Conservation (phyloP, 2,329 filamentous ascomycete species). For the Exophiala sp. region DNA sequence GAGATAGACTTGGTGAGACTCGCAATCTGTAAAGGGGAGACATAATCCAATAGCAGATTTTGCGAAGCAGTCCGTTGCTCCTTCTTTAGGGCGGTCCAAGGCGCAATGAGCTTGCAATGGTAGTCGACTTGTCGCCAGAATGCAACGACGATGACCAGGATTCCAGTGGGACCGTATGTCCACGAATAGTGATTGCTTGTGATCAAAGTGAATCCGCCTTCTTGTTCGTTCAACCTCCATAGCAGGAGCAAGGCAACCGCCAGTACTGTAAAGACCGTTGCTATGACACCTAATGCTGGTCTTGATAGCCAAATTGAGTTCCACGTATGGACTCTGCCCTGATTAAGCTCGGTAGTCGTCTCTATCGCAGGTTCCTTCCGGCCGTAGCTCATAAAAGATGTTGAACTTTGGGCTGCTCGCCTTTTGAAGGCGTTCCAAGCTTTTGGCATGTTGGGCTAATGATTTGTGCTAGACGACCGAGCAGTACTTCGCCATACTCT, state of each 20-base stretch:
- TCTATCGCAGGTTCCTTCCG: background rate
- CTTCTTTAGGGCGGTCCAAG: constrained; percentile 31
- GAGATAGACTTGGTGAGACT: constrained; percentile 28
- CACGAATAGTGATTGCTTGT: constrained; percentile 23
- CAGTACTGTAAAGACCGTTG: background rate
- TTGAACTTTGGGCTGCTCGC: no score
- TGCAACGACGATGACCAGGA: constrained; percentile 31
- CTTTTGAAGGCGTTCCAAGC: no score
- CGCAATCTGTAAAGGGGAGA: constrained; percentile 30
- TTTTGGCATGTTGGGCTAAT: no score
- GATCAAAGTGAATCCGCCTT: constrained; percentile 16
- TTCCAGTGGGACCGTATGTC: constrained; percentile 27
- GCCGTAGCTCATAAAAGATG: no score
- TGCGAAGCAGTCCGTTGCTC: constrained; percentile 16
- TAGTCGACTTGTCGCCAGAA: constrained; percentile 35
- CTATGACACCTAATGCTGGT: background rate
- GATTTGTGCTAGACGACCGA: no score
- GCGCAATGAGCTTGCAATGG: constrained; percentile 28
- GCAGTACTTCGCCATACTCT: background rate
- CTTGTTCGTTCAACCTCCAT: background rate
- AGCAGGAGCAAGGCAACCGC: background rate
- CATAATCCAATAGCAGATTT: constrained; percentile 33
- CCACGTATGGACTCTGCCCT: background rate
- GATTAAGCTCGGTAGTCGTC: background rate
- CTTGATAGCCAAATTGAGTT: constrained; percentile 3